Conservation (phyloP, 441 rosid genomes). For the Codiaeum variegatum region DNA sequence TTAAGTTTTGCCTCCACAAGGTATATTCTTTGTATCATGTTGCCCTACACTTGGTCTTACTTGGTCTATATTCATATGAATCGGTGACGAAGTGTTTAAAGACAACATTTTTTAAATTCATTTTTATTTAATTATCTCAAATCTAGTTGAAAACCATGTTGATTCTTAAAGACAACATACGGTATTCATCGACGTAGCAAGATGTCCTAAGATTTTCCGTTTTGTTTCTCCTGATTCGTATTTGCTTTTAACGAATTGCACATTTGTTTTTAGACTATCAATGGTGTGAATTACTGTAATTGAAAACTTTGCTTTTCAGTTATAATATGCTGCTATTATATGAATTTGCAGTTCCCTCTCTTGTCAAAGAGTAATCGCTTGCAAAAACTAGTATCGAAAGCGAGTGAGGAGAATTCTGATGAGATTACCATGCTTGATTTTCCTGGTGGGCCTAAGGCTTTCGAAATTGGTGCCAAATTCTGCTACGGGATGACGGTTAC, state of each 20-base stretch:
- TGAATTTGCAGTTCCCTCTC: constrained; percentile 73
- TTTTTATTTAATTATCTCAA: too few relatives aligned
- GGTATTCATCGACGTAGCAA: not conserved
- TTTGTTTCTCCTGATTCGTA: not conserved
- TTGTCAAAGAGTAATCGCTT: constrained; percentile 74
- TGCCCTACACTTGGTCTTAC: not conserved
- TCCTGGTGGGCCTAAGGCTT: constrained; percentile 89
- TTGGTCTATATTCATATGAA: not conserved
- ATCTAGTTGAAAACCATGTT: too few relatives aligned
- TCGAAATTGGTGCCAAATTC: constrained; percentile 93
- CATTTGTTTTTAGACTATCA: not conserved
- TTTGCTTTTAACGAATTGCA: not conserved
- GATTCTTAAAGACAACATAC: not conserved
- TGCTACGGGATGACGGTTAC: constrained; percentile 92
- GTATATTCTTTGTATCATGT: constrained; percentile 28
- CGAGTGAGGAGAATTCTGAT: constrained; percentile 50
- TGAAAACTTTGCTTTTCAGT: not conserved
- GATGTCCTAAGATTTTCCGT: not conserved
- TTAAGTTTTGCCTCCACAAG: constrained; percentile 87
- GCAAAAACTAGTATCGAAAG: constrained; percentile 59
- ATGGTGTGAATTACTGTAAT: not conserved
- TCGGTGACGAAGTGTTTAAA: too few relatives aligned
- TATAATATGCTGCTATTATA: constrained; percentile 13
- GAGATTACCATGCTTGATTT: constrained; percentile 59
- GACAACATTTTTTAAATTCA: too few relatives aligned